These are phyloP conservation scores for Bjerkandera adusta DNA, from an alignment of 1,284 basidiomycete species.

Conservation along the genomic window DNA sequence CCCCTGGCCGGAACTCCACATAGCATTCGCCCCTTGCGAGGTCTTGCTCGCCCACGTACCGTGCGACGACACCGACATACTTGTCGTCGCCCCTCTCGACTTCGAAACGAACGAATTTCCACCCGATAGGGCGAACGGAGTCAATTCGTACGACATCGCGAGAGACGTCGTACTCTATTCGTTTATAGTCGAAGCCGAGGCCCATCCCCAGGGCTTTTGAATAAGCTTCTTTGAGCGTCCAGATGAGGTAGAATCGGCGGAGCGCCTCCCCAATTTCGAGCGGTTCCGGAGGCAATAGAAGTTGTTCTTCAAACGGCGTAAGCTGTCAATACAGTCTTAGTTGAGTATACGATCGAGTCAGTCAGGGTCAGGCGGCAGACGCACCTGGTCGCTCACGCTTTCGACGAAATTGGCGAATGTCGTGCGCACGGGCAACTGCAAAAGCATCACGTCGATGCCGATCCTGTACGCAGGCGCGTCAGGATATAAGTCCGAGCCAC, in stretches of 20 bases:
- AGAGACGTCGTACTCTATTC: slow-evolving; percentile 65
- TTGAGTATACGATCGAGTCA: too few relatives aligned
- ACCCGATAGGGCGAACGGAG: slow-evolving; percentile 51
- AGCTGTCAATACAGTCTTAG: too few relatives aligned
- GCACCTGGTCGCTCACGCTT: slow-evolving; percentile 64
- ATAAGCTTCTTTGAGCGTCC: slow-evolving; percentile 87
- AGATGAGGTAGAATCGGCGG: slow-evolving; percentile 69
- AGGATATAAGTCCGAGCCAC: slow-evolving; percentile 37
- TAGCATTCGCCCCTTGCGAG: slow-evolving; percentile 13
- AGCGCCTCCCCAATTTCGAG: slow-evolving; percentile 44
- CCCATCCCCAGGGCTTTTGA: slow-evolving; percentile 71
- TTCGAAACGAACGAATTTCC: slow-evolving; percentile 64
- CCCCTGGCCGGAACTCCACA: slow-evolving; percentile 12
- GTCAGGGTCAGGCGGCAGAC: slow-evolving; percentile 7
- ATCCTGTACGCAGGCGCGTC: slow-evolving; percentile 58
- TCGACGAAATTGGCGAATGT: slow-evolving; percentile 60
- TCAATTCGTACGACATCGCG: slow-evolving; percentile 55
- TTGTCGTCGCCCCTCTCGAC: slow-evolving; percentile 39
- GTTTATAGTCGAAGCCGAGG: slow-evolving; percentile 71
- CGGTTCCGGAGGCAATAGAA: slow-evolving; percentile 34
- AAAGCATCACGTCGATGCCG: slow-evolving; percentile 80
- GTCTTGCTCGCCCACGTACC: slow-evolving; percentile 32
- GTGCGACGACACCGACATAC: slow-evolving; percentile 66
- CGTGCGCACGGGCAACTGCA: slow-evolving; percentile 55
- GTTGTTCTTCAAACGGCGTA: slow-evolving; percentile 47